Evolutionary conservation across 2,329 filamentous ascomycete genomes (phyloP).

Genomic region (Eutypa lata): DNA sequence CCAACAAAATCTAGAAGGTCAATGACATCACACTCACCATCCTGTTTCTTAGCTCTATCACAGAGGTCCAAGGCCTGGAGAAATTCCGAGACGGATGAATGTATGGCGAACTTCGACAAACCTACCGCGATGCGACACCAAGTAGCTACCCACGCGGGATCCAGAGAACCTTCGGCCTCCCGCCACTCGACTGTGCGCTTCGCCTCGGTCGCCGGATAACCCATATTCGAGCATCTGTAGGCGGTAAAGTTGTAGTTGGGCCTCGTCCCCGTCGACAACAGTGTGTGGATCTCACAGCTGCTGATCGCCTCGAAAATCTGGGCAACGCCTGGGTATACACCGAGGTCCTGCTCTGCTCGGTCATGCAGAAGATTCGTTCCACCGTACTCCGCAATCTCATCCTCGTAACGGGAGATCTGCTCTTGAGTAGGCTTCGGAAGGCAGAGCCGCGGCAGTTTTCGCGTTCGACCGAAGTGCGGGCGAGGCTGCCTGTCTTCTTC

Average conservation of each 20-base stretch:
- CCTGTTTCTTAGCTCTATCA: conserved; percentile 40
- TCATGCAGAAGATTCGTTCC: not conserved
- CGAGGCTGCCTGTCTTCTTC: too few relatives aligned
- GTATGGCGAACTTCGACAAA: conserved; percentile 18
- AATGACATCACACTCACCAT: conserved; percentile 28
- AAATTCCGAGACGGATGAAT: conserved; percentile 10
- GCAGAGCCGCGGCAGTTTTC: too few relatives aligned
- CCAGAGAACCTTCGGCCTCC: conserved; percentile 10
- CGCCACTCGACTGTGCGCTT: conserved; percentile 21
- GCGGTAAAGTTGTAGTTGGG: not conserved
- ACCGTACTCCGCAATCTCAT: too few relatives aligned
- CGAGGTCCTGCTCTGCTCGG: conserved; percentile 2
- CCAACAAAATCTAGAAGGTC: conserved; percentile 22
- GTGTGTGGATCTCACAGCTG: conserved; percentile 8
- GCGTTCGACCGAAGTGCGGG: too few relatives aligned
- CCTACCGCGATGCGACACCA: conserved; percentile 21
- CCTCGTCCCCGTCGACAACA: not conserved
- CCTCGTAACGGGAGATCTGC: too few relatives aligned
- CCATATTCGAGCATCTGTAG: not conserved
- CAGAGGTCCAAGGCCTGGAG: conserved; percentile 14
- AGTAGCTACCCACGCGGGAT: conserved; percentile 11
- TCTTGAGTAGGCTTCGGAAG: too few relatives aligned
- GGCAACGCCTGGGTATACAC: conserved; percentile 6
- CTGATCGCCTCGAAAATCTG: conserved; percentile 4
- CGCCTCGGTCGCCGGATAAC: fast-evolving